Base-by-base conservation (phyloP, 768 basidiomycete genomes). In the Gymnopilus junonius region DNA sequence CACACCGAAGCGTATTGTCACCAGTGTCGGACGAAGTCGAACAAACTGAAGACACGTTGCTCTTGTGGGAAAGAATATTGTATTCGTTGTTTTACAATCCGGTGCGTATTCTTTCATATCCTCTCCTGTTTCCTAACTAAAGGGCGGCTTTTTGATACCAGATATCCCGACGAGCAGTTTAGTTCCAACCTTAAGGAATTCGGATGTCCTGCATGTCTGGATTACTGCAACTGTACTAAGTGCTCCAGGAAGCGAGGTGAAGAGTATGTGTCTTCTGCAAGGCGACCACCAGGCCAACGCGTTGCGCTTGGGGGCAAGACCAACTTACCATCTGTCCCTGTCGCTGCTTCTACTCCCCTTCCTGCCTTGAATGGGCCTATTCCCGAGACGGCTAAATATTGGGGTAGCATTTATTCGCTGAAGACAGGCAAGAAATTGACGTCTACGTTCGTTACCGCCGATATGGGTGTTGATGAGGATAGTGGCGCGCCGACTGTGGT, bases 171-270 rank as follows among this genome's bases (percentile, higher is more conserved):
- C 3, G 31, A 67, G 29, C 54, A 57, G 7, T 75, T 73, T 54
- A 61, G 71, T 37, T 55, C 66, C 21, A 43, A 63, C 0, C 31
- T 58, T 8, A 20, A 61, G 27, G 56, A 66, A 17, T 82, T 80
- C 55, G 58, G 66, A 23, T 88, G 87, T 65, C 86, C 86, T 0
- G 65, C 25, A 14, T 87, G 85, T 66, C 66, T 69, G 3, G 66
- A 73, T 11, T 79, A 64, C 11, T 88, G 86, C 71, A 84, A 81
- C 46, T 87, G 86, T 68, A 80, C 82, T 11, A 0, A 5, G 0
- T 87, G 85, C 65, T 75, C 80, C 14, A 64, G 70, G 27, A 77
- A 65, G 61, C 78, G 86, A 5, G 84, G 85, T 5, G 86, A 84
- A 55, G 65, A 69, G 11, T 86, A 84, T 61, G 59, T 84, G 10